Evolutionary conservation across 257 asterid genomes (phyloP).

Genomic region (Przewalskia tangutica): DNA sequence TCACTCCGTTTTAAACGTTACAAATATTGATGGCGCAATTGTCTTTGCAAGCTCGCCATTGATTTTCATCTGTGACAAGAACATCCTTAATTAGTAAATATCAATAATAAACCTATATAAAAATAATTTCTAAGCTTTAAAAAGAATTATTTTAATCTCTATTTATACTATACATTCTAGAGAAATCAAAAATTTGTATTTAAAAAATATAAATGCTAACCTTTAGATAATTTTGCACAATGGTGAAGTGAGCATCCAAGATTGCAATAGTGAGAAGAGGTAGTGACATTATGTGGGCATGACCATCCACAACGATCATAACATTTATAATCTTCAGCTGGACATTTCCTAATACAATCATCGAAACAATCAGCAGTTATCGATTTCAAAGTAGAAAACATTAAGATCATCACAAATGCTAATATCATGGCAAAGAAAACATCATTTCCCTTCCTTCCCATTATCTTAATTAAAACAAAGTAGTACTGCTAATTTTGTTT

Average conservation of each 20-base stretch:
- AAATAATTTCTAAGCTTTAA: neutral
- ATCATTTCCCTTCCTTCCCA: neutral
- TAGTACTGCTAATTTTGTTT: neutral
- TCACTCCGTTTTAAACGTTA: neutral
- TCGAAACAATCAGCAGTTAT: neutral
- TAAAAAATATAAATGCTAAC: neutral
- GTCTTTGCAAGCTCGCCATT: neutral
- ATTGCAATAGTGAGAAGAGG: neutral
- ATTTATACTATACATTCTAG: neutral
- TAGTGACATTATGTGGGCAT: neutral
- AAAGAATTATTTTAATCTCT: neutral
- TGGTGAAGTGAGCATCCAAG: neutral
- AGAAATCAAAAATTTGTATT: neutral
- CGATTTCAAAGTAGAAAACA: neutral
- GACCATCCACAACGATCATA: slow-evolving; percentile 1
- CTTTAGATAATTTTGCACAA: neutral
- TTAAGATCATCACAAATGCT: neutral
- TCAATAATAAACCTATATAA: neutral
- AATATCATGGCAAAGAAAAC: neutral
- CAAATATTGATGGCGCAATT: neutral
- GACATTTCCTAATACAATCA: neutral
- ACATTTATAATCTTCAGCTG: slow-evolving; percentile 1
- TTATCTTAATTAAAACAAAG: neutral
- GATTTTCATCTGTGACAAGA: neutral
- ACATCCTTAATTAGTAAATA: neutral